phyloP scores from a whole-genome alignment of 139 green algal genomes.

The Diplosphaera chodatii region DNA sequence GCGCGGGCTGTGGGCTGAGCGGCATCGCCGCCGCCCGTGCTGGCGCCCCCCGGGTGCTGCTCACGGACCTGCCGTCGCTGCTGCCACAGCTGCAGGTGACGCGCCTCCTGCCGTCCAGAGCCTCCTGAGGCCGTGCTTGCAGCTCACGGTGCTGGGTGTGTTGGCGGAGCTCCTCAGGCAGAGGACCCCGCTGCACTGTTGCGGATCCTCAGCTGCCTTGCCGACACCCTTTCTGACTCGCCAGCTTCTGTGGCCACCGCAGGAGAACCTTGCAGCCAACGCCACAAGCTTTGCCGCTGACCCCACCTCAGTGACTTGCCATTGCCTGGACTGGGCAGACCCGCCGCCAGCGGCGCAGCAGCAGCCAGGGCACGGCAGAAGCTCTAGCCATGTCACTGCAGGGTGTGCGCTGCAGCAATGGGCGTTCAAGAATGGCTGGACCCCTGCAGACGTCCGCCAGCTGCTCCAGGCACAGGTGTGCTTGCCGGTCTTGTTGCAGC shows the following conservation, averaged over 20 bases:
- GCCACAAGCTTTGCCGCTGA: background rate
- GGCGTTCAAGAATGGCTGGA: background rate
- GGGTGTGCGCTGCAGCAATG: no score
- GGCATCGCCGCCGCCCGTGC: constrained; percentile 8
- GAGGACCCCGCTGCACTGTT: no score
- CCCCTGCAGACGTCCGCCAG: background rate
- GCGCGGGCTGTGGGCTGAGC: constrained; percentile 11
- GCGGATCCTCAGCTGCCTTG: no score
- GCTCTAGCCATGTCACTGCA: no score
- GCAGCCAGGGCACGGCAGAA: no score
- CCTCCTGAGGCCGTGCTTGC: background rate
- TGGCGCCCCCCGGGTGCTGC: background rate
- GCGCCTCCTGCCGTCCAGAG: no score
- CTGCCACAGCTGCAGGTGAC: background rate
- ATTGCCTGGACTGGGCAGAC: background rate
- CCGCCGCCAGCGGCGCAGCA: no score
- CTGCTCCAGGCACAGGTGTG: background rate
- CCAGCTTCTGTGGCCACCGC: no score
- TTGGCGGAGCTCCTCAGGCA: no score
- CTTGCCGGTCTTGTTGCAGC: no score
- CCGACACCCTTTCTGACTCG: no score
- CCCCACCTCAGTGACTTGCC: background rate
- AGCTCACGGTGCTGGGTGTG: no score
- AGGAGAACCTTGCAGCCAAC: background rate
- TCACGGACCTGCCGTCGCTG: constrained; percentile 3